These are phyloP conservation scores for Eudorina sp. DNA, from an alignment of 139 green algal species.

Conservation along the genomic window DNA sequence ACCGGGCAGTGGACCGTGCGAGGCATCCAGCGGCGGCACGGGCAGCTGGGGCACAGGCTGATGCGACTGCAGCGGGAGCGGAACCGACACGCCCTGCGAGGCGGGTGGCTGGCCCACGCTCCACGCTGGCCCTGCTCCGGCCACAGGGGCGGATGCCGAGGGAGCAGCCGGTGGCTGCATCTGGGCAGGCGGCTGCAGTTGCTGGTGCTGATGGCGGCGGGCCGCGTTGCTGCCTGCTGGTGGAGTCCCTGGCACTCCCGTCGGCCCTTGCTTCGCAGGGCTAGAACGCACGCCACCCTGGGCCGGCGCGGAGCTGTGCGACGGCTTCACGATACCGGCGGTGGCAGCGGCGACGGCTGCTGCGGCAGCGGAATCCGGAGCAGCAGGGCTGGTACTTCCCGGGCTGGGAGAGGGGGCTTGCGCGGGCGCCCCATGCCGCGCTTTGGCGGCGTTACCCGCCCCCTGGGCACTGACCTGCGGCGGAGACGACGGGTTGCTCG, in stretches of 20 bases:
- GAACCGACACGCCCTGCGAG: background rate
- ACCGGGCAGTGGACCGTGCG: background rate
- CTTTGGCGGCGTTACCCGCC: background rate
- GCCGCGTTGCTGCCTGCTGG: slow-evolving; percentile 5
- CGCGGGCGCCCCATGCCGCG: background rate
- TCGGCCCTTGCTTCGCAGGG: background rate
- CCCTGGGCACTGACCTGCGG: background rate
- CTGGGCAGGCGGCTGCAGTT: background rate
- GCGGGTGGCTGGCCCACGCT: background rate
- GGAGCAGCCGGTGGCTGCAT: background rate
- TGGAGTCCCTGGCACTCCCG: background rate
- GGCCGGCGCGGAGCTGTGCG: background rate
- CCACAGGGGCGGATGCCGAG: background rate
- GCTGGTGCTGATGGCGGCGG: slow-evolving; percentile 10
- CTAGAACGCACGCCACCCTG: background rate
- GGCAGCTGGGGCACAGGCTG: background rate
- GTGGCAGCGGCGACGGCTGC: slow-evolving; percentile 38
- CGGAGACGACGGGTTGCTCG: background rate
- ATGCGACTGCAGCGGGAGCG: background rate
- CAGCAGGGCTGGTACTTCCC: background rate
- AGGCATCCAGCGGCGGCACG: background rate
- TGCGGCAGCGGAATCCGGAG: background rate
- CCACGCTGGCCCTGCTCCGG: background rate
- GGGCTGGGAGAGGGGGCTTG: background rate
- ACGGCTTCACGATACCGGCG: slow-evolving; percentile 30